Percentiles rank a stretch among this genome's conserved stretches.
phyloP scores from a whole-genome alignment of 805 yeast genomes.

The Yarrowia sp. region DNA sequence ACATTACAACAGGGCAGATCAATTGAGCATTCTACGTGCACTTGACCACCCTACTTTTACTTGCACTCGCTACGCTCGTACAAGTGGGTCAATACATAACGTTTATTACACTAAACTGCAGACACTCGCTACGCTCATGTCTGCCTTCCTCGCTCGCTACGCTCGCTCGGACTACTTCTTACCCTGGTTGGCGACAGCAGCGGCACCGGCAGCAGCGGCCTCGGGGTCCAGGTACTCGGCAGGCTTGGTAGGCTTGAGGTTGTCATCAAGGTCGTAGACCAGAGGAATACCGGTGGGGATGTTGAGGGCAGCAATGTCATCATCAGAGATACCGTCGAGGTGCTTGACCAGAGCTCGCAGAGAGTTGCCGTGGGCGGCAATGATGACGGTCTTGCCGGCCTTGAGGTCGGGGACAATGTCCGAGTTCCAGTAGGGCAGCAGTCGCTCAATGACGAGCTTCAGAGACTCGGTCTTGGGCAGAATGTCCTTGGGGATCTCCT shows the following conservation, averaged over 20 bases:
- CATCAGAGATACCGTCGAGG: constrained; percentile 91
- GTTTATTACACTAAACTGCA: too few species aligned
- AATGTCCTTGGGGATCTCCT: constrained; percentile 79
- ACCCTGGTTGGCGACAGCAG: constrained; percentile 98
- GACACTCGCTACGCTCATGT: too few species aligned
- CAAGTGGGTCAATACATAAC: too few species aligned
- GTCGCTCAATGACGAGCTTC: constrained; percentile 92
- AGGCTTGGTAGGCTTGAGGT: constrained; percentile 88
- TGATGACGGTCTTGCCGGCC: constrained; percentile 85
- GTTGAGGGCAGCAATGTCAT: constrained; percentile 90
- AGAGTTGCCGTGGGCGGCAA: constrained; percentile 99
- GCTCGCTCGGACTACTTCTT: constrained; percentile 54
- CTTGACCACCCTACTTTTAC: too few species aligned
- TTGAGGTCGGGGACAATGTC: constrained; percentile 83
- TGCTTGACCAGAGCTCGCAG: constrained; percentile 95
- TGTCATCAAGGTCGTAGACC: constrained; percentile 90
- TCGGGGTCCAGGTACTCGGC: constrained; percentile 98
- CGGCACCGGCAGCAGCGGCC: constrained; percentile 99
- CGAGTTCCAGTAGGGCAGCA: constrained; percentile 97
- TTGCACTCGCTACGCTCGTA: too few species aligned
- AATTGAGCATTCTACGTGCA: too few species aligned
- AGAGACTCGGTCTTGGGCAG: constrained; percentile 95
- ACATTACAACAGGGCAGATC: too few species aligned
- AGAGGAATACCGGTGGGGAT: constrained; percentile 99
- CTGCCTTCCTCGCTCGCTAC: too few species aligned